These are phyloP conservation scores for Juncus inflexus DNA, from an alignment of 176 grass and related monocot species.

Conservation along the genomic window DNA sequence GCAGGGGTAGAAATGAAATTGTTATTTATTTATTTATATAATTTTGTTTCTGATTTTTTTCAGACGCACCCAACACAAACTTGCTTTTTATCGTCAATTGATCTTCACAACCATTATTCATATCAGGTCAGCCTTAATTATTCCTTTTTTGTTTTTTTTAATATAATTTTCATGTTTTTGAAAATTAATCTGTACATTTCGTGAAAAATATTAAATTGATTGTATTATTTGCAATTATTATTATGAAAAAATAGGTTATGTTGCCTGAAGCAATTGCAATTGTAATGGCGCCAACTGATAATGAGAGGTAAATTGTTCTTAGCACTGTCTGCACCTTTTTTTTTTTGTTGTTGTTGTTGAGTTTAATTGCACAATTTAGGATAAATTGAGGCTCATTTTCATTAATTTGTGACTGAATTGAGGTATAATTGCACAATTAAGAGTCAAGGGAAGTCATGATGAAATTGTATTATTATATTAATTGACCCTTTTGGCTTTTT, in stretches of 20 bases:
- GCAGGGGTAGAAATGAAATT: neutral
- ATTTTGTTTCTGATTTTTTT: conserved; percentile 25
- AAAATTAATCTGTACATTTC: conserved; percentile 4
- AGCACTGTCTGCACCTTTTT: neutral
- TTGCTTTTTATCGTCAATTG: conserved; percentile 98
- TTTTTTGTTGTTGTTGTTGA: conserved; percentile 25
- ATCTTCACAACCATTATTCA: conserved; percentile 99
- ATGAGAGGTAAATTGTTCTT: conserved; percentile 62
- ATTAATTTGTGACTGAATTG: neutral
- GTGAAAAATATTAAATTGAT: conserved; percentile 4
- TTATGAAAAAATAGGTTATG: conserved; percentile 71
- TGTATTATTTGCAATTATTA: conserved; percentile 9
- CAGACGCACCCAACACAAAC: conserved; percentile 98
- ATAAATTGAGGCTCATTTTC: neutral
- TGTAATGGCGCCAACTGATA: conserved; percentile 97
- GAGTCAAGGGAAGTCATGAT: too few relatives aligned
- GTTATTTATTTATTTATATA: conserved; percentile 4
- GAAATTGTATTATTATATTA: too few relatives aligned
- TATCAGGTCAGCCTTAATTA: conserved; percentile 69
- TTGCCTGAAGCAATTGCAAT: conserved; percentile 99
- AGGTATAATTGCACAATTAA: too few relatives aligned
- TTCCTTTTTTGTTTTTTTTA: conserved; percentile 19
- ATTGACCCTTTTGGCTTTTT: too few relatives aligned
- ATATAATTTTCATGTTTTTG: conserved; percentile 21
- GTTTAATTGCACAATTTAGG: neutral